Conservation (phyloP, 148 eudicot genomes). For the Arctostaphylos glauca region DNA sequence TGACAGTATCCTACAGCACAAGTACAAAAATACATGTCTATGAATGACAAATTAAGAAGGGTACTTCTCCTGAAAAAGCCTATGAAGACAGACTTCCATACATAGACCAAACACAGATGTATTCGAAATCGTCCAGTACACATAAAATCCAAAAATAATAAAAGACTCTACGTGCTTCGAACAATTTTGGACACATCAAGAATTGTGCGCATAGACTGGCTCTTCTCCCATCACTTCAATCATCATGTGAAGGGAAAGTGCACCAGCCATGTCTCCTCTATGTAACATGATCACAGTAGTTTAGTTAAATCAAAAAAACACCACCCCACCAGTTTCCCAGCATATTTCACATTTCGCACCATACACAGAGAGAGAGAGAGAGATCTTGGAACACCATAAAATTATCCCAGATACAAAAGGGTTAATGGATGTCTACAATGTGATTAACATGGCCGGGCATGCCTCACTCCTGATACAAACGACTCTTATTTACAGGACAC, state of each 20-base stretch:
- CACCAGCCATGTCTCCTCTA: neutral
- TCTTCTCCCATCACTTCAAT: neutral
- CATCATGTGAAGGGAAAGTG: neutral
- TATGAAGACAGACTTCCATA: too few relatives aligned
- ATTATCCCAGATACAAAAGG: too few relatives aligned
- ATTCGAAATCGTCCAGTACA: too few relatives aligned
- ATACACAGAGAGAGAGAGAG: neutral
- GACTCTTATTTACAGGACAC: slow-evolving; percentile 22
- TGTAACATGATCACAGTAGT: neutral
- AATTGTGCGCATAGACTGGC: too few relatives aligned
- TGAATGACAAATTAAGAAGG: too few relatives aligned
- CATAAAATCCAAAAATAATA: too few relatives aligned
- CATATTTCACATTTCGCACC: neutral
- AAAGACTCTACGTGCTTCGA: too few relatives aligned
- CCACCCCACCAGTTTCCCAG: neutral
- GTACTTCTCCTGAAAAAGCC: too few relatives aligned
- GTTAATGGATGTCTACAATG: neutral
- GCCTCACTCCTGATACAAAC: slow-evolving; percentile 10
- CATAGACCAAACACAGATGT: too few relatives aligned
- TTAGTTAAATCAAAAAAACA: neutral
- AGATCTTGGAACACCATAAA: neutral
- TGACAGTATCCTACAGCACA: too few relatives aligned
- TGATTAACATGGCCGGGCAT: neutral
- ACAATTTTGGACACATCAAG: too few relatives aligned
- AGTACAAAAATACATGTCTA: too few relatives aligned